phyloP scores from a whole-genome alignment of 2,329 filamentous ascomycete species.

The Scedosporium minutisporum region DNA sequence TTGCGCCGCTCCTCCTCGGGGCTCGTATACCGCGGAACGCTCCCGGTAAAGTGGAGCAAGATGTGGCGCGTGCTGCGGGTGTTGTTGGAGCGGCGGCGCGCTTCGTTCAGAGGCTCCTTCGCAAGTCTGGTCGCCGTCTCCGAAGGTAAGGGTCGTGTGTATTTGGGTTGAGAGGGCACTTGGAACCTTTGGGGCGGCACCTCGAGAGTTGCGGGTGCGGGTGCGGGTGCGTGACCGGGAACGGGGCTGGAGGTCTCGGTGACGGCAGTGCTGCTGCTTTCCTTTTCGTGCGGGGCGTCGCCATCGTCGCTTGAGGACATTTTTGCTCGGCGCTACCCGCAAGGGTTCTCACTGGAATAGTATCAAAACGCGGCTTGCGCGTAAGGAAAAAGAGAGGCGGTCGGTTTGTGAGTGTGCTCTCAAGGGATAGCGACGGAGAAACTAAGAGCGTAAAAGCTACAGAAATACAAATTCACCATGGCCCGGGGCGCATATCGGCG shows the following conservation, averaged over 20 bases:
- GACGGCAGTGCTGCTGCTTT: not conserved
- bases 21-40: not conserved
- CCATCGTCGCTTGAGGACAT: not conserved
- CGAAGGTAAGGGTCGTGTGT: constrained; percentile 2
- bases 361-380: too few species aligned
- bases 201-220: not conserved
- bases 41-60: constrained; percentile 5
- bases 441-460: too few species aligned
- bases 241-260: not conserved
- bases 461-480: too few species aligned
- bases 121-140: not conserved
- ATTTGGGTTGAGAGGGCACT: not conserved
- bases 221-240: not conserved
- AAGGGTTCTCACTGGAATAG: too few species aligned
- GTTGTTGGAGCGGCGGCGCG: constrained; percentile 4
- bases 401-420: not conserved
- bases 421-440: too few species aligned
- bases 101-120: not conserved
- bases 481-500: too few species aligned
- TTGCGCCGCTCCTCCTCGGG: constrained; percentile 1
- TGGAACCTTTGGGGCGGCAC: not conserved
- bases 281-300: not conserved
- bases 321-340: not conserved
- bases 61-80: constrained; percentile 7
- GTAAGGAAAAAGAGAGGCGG: not conserved